Base-by-base conservation (phyloP, 495 filamentous ascomycete species). In the Aspergillus nanangensis region DNA sequence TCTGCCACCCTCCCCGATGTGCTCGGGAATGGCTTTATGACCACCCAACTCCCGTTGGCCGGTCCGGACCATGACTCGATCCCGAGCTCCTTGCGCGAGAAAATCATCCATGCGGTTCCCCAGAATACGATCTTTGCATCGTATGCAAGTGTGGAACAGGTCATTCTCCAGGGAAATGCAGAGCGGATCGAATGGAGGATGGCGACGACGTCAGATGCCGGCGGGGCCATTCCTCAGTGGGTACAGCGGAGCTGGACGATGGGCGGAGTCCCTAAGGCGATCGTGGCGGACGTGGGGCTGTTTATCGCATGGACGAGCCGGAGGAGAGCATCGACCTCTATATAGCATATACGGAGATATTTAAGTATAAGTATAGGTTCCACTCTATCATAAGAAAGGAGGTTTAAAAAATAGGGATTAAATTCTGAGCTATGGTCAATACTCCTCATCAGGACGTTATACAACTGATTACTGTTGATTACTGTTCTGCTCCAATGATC, bases 261-360 rank as follows among this genome's bases (percentile, higher is more conserved):
- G 50, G 58, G 78, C 39, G 82, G 78, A 11, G 75, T 88, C 21
- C 80, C 83, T 2, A 73, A 71, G 9, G 76, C 78, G 31, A 77
- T 91, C 44, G 78, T 80, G 22, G 83, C 83, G 51, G 87, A 90
- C 68, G 86, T 90, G 17, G 77, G 79, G 4, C 61, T 84, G 45
- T 88, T 88, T 56, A 55, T 88, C 40, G 60, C 56, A 9, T 89
- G 84, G 84, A 73, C 74, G 33, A 64, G 48, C 21, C 59, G 37
- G 64, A 51, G 44, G 57, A 75, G 65, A 42, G 15, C 38, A 29
- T 11, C 25, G 7, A 11, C 25, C 11, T 29, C 5, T 11, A 7
- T 29, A 11, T 11, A 11, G 25, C 25, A 5, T 11, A 29, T 11
- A 29, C 11, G 25, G 7, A 29, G 7, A 29, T 7, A 11, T 7